These are phyloP conservation scores for Pseudogymnoascus sp. DNA, from an alignment of 2,329 filamentous ascomycete genomes.

Conservation along the genomic window DNA sequence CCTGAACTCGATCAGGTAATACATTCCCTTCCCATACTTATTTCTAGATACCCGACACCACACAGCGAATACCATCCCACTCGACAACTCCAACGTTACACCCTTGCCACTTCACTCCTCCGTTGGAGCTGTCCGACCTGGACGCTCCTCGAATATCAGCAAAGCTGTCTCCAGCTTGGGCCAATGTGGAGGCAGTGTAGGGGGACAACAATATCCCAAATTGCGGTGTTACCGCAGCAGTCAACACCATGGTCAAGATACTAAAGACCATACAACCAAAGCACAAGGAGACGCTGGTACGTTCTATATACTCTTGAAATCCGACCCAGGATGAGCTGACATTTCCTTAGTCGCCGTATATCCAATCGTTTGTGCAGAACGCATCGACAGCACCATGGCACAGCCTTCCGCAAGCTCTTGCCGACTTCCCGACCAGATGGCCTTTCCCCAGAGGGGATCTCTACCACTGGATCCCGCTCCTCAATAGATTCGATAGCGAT, in stretches of 20 bases:
- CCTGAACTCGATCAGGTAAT: constrained; percentile 5
- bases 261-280: constrained; percentile 59
- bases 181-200: constrained; percentile 40
- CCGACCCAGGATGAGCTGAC: constrained; percentile 17
- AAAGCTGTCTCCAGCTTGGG: constrained; percentile 24
- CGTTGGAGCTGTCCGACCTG: constrained; percentile 28
- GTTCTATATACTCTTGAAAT: constrained; percentile 22
- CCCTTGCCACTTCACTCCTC: constrained; percentile 4
- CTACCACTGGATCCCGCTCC: constrained; percentile 93
- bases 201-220: constrained; percentile 33
- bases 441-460: constrained; percentile 91
- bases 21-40: constrained; percentile 1
- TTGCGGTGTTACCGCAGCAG: constrained; percentile 52
- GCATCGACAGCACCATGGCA: constrained; percentile 64
- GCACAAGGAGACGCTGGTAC: constrained; percentile 60
- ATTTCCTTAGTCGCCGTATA: constrained; percentile 67
- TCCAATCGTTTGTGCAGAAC: constrained; percentile 70
- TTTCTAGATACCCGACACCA: constrained; percentile 1
- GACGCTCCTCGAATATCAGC: constrained; percentile 27
- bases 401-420: constrained; percentile 68
- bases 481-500: constrained; percentile 89
- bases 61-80: neutral
- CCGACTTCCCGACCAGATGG: constrained; percentile 80
- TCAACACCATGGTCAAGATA: constrained; percentile 60
- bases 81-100: neutral